Base-by-base conservation (phyloP, 495 filamentous ascomycete species). In the Tuber calosporum region DNA sequence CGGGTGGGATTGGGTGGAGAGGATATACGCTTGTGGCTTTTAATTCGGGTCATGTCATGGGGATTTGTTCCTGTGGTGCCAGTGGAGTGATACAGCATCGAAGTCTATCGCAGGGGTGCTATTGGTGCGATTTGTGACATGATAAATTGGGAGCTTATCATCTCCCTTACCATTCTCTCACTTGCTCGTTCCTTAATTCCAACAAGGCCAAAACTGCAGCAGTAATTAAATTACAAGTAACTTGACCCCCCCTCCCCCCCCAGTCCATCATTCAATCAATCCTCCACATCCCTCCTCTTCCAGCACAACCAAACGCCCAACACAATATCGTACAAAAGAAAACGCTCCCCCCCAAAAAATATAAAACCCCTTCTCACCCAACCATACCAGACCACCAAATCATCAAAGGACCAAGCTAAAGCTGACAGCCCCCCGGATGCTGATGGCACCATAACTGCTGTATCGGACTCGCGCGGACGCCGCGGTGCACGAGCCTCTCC, bases 401-500 rank as follows among this genome's bases (percentile, higher is more conserved):
- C 11, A 48, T 38, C 45, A 58, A 20, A 13, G 39, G 26, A 6
- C 30, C 53, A 45, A 73, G 73, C 26, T 79, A 76, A 41, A 82
- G 69, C 40, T 67, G 68, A 75, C 80, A 82, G 70, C 74, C 74
- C 11, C 83, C 80, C 58, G 76, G 81, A 75, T 87, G 80, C 80
- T 83, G 82, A 41, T 83, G 83, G 70, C 86, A 87, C 80, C 81
- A 88, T 66, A 83, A 77, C 85, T 88, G 88, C 81, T 86, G 85
- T 30, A 88, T 84, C 20, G 90, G 86, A 68, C 86, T 85, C 4
- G 87, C 86, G n/a, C 82, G 66, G 34, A 94, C 83, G 1, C 91
- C 91, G 73, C 86, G 84, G 30, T 82, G 83, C 37, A 94, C 86
- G 83, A 94, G 81, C 66, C 92, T 84, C 85, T 93, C 91, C 70